Evolutionary conservation across 305 asterid species (phyloP).

Genomic region (Solanum hybrid): DNA sequence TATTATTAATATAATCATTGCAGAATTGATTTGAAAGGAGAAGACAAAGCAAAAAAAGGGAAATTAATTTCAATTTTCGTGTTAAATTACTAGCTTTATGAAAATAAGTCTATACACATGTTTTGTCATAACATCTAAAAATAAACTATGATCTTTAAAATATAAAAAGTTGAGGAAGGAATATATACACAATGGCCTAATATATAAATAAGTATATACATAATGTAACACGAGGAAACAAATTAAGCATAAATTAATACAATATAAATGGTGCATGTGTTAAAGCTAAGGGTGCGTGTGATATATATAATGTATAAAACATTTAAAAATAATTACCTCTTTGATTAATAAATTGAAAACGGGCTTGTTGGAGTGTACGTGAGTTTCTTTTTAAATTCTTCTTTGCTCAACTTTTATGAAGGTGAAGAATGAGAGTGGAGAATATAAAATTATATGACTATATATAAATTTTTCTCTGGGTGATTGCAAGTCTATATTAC

Average conservation of each 20-base stretch:
- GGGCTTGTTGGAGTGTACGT: not conserved
- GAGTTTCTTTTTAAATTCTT: not conserved
- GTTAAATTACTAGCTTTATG: not conserved
- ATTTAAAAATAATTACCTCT: not conserved
- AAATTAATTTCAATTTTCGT: not conserved
- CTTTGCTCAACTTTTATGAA: not conserved
- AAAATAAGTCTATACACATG: too few species aligned
- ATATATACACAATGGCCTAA: too few species aligned
- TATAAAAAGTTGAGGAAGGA: too few species aligned
- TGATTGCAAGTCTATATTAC: too few species aligned
- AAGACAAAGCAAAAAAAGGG: not conserved
- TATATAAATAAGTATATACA: too few species aligned
- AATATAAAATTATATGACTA: not conserved
- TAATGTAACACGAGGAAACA: too few species aligned
- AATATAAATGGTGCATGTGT: too few species aligned
- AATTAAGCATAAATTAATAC: too few species aligned
- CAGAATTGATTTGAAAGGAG: not conserved
- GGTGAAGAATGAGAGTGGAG: not conserved
- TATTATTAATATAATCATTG: not conserved
- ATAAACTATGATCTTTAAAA: too few species aligned
- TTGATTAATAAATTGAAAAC: not conserved
- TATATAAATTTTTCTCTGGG: not conserved
- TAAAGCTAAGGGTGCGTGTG: too few species aligned
- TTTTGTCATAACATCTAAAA: not conserved
- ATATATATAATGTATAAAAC: not conserved